These are phyloP conservation scores for Hymenoscyphus salicellus DNA, from an alignment of 2,329 filamentous ascomycete genomes.

Conservation along the genomic window DNA sequence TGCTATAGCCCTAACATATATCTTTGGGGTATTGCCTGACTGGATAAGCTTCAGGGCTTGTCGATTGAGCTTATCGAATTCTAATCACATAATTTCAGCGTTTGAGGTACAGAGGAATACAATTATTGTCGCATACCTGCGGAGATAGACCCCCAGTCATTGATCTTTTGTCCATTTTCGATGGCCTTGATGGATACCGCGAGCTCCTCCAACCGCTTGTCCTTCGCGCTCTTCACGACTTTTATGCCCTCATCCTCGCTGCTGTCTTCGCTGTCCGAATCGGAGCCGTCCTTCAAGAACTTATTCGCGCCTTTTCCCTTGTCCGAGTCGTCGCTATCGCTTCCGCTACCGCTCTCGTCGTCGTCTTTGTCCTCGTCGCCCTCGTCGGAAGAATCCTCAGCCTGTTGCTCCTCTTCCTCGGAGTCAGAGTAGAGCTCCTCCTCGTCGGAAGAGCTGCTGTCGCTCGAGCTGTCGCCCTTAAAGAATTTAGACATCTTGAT, in stretches of 20 bases:
- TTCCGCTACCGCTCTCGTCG: constrained; percentile 55
- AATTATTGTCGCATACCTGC: constrained; percentile 59
- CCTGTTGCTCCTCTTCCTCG: constrained; percentile 62
- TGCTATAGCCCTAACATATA: constrained; percentile 88
- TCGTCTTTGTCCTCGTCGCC: constrained; percentile 45
- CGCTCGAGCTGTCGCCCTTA: constrained; percentile 91
- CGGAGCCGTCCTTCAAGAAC: constrained; percentile 75
- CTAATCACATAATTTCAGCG: constrained; percentile 46
- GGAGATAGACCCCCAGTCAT: constrained; percentile 92
- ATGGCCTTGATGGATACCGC: constrained; percentile 86
- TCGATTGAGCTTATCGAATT: constrained; percentile 92
- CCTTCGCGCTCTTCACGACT: constrained; percentile 94
- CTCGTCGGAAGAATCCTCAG: constrained; percentile 46
- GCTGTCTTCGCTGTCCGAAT: constrained; percentile 72
- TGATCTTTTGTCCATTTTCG: constrained; percentile 96
- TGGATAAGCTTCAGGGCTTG: constrained; percentile 76
- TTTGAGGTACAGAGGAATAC: constrained; percentile 7
- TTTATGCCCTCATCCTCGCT: constrained; percentile 83
- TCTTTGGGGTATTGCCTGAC: constrained; percentile 77
- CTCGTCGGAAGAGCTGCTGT: constrained; percentile 89
- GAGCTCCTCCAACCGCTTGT: constrained; percentile 93
- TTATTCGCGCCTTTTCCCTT: constrained; percentile 69
- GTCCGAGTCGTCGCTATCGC: constrained; percentile 62
- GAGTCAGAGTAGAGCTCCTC: constrained; percentile 76
- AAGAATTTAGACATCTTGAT: constrained; percentile 93